Evolutionary conservation across 129 eudicot species (phyloP).

Genomic region (Lonicera japonica): DNA sequence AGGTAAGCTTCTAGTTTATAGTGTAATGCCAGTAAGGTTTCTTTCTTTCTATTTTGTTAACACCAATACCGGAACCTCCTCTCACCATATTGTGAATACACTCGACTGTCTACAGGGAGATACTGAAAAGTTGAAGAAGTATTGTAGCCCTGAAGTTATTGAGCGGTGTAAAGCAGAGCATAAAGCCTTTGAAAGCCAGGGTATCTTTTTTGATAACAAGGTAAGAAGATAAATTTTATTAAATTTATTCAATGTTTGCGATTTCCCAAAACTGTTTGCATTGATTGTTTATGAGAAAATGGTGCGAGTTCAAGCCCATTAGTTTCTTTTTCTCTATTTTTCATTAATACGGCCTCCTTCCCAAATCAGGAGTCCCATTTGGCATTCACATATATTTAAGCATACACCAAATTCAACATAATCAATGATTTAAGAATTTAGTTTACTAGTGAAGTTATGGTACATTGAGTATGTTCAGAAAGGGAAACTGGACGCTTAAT

Average conservation of each 20-base stretch:
- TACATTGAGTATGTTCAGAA: too few relatives aligned
- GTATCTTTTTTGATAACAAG: slow-evolving; percentile 81
- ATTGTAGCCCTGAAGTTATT: slow-evolving; percentile 67
- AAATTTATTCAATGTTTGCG: neutral
- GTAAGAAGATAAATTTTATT: slow-evolving; percentile 21
- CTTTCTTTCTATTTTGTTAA: too few relatives aligned
- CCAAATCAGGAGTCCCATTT: neutral
- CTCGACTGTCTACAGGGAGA: slow-evolving; percentile 56
- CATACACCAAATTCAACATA: too few relatives aligned
- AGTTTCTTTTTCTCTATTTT: neutral
- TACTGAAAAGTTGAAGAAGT: slow-evolving; percentile 46
- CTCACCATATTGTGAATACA: slow-evolving; percentile 8
- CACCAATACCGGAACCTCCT: neutral
- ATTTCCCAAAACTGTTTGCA: neutral
- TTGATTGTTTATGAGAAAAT: neutral
- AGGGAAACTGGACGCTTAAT: too few relatives aligned
- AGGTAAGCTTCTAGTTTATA: slow-evolving; percentile 44
- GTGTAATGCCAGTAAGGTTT: neutral
- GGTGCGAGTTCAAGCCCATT: neutral
- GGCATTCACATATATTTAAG: neutral
- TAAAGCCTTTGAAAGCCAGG: slow-evolving; percentile 54
- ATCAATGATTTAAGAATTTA: too few relatives aligned
- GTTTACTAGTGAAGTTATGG: too few relatives aligned
- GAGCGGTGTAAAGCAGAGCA: slow-evolving; percentile 89
- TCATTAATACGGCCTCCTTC: neutral